A percentile compares a stretch with the other conserved stretches of the same genome.
Conservation (phyloP, 495 filamentous ascomycete genomes). For the Chaetomium fimeti region DNA sequence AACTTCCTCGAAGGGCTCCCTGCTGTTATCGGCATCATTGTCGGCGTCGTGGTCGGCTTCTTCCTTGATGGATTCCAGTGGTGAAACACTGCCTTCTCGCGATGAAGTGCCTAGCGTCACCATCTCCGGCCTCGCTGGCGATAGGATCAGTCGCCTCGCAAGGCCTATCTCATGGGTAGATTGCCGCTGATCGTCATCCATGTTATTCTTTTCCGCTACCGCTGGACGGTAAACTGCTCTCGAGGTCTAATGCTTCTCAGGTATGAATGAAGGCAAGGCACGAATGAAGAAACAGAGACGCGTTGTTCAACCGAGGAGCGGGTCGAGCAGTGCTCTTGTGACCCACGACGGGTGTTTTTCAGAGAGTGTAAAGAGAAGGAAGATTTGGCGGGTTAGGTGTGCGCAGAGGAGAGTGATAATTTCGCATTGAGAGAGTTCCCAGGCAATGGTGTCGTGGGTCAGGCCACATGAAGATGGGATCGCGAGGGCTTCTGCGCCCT, state of each 20-base stretch:
- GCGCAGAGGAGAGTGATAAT: neutral
- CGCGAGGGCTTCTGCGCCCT: neutral
- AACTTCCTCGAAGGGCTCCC: neutral
- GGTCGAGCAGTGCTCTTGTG: neutral
- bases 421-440: neutral
- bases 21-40: neutral
- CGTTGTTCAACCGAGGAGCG: neutral
- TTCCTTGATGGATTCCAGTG: neutral
- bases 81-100: neutral
- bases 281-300: neutral
- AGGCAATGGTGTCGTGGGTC: neutral
- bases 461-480: neutral
- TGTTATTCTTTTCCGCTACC: neutral
- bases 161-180: constrained; percentile 15
- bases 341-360: neutral
- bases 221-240: no score
- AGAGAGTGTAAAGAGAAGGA: neutral
- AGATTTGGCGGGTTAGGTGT: neutral
- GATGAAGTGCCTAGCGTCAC: neutral
- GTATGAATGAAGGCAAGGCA: neutral
- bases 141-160: neutral
- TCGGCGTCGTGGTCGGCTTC: neutral
- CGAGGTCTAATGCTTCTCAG: neutral
- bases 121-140: constrained; percentile 2
- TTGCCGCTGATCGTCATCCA: constrained; percentile 6